Base-by-base conservation (phyloP, 305 asterid species). In the Fraxinus xanthoxyloides region DNA sequence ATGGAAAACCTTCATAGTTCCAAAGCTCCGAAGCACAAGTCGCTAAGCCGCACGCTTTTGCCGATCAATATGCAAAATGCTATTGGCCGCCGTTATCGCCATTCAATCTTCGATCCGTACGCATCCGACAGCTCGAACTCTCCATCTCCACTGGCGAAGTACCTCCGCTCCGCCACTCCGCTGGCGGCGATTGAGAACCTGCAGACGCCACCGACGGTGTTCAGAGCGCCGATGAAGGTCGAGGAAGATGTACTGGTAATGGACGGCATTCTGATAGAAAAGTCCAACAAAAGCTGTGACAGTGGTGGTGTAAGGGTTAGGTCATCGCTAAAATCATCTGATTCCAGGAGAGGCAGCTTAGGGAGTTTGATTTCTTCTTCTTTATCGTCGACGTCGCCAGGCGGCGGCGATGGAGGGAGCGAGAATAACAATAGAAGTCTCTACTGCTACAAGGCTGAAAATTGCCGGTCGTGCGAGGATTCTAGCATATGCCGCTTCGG, bases 181-280 rank as follows among this genome's bases (percentile, higher is more conserved):
- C 75, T 80, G 48, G 73, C 84, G 73, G 61, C 88, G 23, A 74
- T 86, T 23, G 88, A 86, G 74, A 83, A 81, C 32, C 35, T 86
- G 46, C 83, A 31, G 24, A 67, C 77, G 72, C 82, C 65, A 78
- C 84, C 85, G 54, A 77, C 91, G 75, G 28, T 81, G 74, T 87
- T 86, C 81, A 61, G 24, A 28, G 72, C 89, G 81, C 91, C 91
- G 81, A 81, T 90, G 84, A 91, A 91, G 85, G 85, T 89, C n/a
- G 94, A 92, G 92, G 97, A 92, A 87, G 97, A 90, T 69, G 98
- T 92, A 70, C 81, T 92, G 63, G 97, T 92, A 23, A 92, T 91
- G 93, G 96, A 94, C 82, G 97, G 96, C 75, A 88, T 92, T 85
- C 90, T 90, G 56, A 83, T 87, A 77, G 72, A 80, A 6, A 83